Base-by-base conservation (phyloP, 805 yeast species). In the Wilhelminamyces savonicus region DNA sequence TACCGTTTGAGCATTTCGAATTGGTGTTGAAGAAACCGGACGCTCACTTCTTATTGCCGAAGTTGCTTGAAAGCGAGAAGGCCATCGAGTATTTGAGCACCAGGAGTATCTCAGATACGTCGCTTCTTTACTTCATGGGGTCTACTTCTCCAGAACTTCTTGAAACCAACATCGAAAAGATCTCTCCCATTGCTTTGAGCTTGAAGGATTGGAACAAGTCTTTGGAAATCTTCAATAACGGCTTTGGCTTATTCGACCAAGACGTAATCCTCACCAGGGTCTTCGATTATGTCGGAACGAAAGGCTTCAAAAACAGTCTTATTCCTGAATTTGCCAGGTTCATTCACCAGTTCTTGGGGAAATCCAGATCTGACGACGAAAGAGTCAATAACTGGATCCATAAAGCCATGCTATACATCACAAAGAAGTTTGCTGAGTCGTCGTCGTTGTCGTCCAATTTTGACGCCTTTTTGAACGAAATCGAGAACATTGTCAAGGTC, bases 341-440 rank as follows among this genome's bases (percentile, higher is more conserved):
- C 56, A 15, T 57, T 40, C 16, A 44, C 38, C 16, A 51, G 52
- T 21, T 1, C 14, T 22, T 47, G 50, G 23, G 43, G 54, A 11
- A 31, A 35, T 10, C 51, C 52, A 23, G 50, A 46, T 37, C 45
- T 4, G 29, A 39, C 4, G 16, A 39, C 3, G 45, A 36, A 3
- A 52, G 50, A 2, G 47, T 64, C 14, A 48, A 39, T 13, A 42
- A 51, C 2, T 82, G 90, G 90, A 37, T 75, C 23, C 67, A 72
- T 36, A 74, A 77, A 38, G 62, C 77, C 5, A 58, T 71, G 36
- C 48, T 83, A 5, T 78, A 71, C 44, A 62, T 79, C 29, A 82
- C 88, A 7, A 79, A 74, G 40, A 62, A 69, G 35, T 63, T 80
- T 36, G 77, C 88, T 1, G 83, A 79, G 42, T 50, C 60, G 3